A percentile compares a stretch with the other conserved stretches of the same genome.
Conservation (phyloP, 495 filamentous ascomycete genomes). For the Aspergillus carlsbadensis region DNA sequence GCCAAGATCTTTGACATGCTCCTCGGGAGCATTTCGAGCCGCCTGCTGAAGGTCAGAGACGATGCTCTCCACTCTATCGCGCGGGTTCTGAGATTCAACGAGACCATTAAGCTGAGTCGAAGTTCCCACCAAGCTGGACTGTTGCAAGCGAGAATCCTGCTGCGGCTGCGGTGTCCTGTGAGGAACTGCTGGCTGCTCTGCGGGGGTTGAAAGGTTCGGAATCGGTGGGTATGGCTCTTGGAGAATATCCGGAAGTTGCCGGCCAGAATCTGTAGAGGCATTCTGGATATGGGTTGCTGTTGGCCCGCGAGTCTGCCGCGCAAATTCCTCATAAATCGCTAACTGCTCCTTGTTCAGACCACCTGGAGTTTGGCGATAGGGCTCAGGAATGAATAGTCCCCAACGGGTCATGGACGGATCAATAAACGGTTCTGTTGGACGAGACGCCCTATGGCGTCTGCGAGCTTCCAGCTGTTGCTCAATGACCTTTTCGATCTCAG, state of each 20-base stretch:
- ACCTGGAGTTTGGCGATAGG: conserved; percentile 74
- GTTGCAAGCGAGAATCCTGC: conserved; percentile 52
- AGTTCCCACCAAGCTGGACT: conserved; percentile 41
- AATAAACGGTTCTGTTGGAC: conserved; percentile 78
- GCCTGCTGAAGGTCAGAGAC: conserved; percentile 68
- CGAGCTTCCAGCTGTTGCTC: conserved; percentile 71
- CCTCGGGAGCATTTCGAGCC: conserved; percentile 63
- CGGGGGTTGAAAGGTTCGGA: conserved; percentile 74
- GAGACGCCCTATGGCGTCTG: conserved; percentile 64
- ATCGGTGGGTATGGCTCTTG: conserved; percentile 79
- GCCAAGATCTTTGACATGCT: conserved; percentile 67
- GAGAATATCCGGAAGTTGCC: conserved; percentile 70
- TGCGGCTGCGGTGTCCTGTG: conserved; percentile 69
- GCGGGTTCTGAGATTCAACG: conserved; percentile 59
- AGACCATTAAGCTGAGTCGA: conserved; percentile 63
- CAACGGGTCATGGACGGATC: conserved; percentile 78
- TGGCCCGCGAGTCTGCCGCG: conserved; percentile 68
- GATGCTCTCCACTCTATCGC: conserved; percentile 65
- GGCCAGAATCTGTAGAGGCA: conserved; percentile 58
- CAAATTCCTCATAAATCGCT: conserved; percentile 95
- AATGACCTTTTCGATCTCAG: conserved; percentile 92
- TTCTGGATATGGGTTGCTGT: conserved; percentile 51
- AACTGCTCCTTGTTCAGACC: conserved; percentile 91
- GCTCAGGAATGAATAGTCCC: conserved; percentile 85
- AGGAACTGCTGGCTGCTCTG: conserved; percentile 73